These are phyloP conservation scores for Carex pumila DNA, from an alignment of 176 grass and related monocot genomes.

Conservation along the genomic window DNA sequence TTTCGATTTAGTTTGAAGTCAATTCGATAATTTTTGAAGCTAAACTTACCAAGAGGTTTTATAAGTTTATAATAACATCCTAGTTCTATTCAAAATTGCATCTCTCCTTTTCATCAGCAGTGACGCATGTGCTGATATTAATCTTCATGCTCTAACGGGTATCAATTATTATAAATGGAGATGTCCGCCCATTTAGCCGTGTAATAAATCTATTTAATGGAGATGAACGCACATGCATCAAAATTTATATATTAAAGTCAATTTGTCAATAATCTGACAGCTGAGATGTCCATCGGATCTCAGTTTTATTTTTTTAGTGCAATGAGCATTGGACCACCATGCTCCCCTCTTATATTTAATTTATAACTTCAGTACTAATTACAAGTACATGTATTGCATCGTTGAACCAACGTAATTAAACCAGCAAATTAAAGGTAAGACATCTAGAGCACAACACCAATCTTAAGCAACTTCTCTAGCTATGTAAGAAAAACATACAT, in stretches of 20 bases:
- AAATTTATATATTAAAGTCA: neutral
- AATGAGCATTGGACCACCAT: neutral
- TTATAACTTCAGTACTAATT: neutral
- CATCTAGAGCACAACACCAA: neutral
- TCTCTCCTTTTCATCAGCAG: neutral
- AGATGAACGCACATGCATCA: too few relatives aligned
- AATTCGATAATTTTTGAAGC: too few relatives aligned
- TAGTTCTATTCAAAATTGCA: neutral
- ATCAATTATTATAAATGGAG: neutral
- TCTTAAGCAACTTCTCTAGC: neutral
- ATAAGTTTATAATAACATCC: too few relatives aligned
- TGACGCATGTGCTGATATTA: slow-evolving; percentile 10
- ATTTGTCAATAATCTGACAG: neutral
- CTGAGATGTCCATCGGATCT: neutral
- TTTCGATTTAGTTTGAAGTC: too few relatives aligned
- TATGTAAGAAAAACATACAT: neutral
- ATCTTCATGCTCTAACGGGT: neutral
- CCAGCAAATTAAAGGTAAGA: neutral
- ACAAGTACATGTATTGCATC: neutral
- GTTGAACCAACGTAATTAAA: neutral
- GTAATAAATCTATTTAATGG: neutral
- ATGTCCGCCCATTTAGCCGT: neutral
- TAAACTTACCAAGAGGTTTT: too few relatives aligned
- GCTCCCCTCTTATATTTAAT: neutral
- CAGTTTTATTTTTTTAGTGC: neutral